Evolutionary conservation across 768 basidiomycete genomes (phyloP), one percentile per base, ranked within the genome.

Genomic region (Termitomyces sp.): DNA sequence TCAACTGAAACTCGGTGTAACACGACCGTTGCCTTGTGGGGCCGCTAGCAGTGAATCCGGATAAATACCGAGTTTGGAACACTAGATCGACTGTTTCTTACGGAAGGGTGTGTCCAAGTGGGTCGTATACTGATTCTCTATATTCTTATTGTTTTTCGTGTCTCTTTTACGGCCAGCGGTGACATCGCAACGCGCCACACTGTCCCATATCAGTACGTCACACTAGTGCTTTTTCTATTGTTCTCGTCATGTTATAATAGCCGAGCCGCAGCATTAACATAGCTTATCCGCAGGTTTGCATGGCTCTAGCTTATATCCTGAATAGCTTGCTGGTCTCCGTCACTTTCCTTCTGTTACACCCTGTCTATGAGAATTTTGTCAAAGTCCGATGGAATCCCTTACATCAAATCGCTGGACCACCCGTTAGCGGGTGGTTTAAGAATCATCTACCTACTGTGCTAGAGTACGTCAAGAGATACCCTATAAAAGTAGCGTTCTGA

Each of bases 371-470:
- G 3, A 42, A 72, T 33, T 49, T 75, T 44, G 60, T 78, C 54
- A 60, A 64, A 1, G 71, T 72, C 2, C 65, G 57, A 44, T 70
- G 69, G 57, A 78, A 78, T 60, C 79, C 85, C 15, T 71, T 91
- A 14, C 73, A 71, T 37, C 68, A 67, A 21, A 68, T 91, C 35
- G 81, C 83, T 45, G 87, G 89, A 28, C 89, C 89, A 23, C 82
- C 81, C 0, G 67, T 74, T 9, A 68, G 63, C 6, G 68, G 71
- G 19, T 73, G 79, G 63, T 78, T 87, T 52, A 74, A 70, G 28
- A 78, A 77, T 62, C 85, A 89, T 61, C 70, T 89, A 57, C 63
- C 68, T 17, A 66, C 71, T 31, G 73, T 89, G 1, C 75, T 89
- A 55, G 79, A 86, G 88, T 87, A 62, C 55, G 82, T 71, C 14